phyloP scores from a whole-genome alignment of 129 eudicot genomes.

The Lactuca saligna region DNA sequence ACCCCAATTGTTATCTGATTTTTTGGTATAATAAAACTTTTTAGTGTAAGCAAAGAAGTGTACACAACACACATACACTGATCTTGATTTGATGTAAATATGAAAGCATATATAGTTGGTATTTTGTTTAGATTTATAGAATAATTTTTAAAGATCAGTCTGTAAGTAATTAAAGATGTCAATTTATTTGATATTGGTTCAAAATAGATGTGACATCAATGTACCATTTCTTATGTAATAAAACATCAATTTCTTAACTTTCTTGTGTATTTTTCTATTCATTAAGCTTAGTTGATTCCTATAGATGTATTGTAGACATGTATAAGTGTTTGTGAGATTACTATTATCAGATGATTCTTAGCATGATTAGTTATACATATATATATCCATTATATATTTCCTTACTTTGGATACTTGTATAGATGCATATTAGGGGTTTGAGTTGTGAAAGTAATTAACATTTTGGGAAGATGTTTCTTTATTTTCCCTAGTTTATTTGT shows the following conservation, averaged over 20 bases:
- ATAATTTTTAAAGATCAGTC: conserved; percentile 27
- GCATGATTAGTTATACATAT: conserved; percentile 33
- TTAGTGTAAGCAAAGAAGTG: conserved; percentile 41
- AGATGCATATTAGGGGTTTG: conserved; percentile 22
- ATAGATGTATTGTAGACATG: conserved; percentile 15
- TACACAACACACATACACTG: conserved; percentile 18
- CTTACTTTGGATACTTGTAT: conserved; percentile 29
- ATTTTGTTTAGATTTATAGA: conserved; percentile 23
- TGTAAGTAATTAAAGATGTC: conserved; percentile 29
- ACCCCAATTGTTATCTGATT: conserved; percentile 55
- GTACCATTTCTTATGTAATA: conserved; percentile 30
- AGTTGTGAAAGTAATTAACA: conserved; percentile 31
- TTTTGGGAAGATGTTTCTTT: conserved; percentile 26
- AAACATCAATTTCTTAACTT: conserved; percentile 17
- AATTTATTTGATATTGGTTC: conserved; percentile 28
- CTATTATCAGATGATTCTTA: conserved; percentile 30
- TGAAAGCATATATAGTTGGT: conserved; percentile 35
- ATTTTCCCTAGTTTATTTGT: conserved; percentile 14
- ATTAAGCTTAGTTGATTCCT: no score
- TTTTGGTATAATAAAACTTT: conserved; percentile 42
- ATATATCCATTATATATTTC: conserved; percentile 17
- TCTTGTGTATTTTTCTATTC: not conserved
- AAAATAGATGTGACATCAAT: conserved; percentile 18
- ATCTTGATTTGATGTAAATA: conserved; percentile 37
- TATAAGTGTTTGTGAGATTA: conserved; percentile 30